phyloP scores from a whole-genome alignment of 1,139 yeast genomes.

The Sugiyamaella novakii region DNA sequence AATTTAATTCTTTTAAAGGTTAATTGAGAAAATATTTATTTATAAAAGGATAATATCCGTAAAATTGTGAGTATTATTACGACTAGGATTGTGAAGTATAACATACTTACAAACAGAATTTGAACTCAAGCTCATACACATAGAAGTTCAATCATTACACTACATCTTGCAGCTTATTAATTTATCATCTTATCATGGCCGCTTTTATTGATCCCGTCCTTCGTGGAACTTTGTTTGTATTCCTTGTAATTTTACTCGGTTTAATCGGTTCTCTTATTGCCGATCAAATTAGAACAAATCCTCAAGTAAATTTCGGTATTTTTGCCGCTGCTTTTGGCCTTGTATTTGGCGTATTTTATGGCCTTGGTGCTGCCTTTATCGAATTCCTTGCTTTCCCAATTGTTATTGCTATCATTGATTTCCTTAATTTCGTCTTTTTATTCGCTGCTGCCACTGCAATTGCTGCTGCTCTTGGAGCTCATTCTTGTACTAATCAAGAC shows the following conservation, averaged over 20 bases:
- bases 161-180: too few species aligned
- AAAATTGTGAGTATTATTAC: too few species aligned
- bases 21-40: too few species aligned
- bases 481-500: slow-evolving; percentile 72
- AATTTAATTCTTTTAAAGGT: too few species aligned
- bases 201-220: slow-evolving; percentile 75
- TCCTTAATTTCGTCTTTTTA: slow-evolving; percentile 85
- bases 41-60: too few species aligned
- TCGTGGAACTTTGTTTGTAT: slow-evolving; percentile 71
- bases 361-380: slow-evolving; percentile 73
- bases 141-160: too few species aligned
- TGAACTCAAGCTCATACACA: too few species aligned
- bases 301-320: slow-evolving; percentile 85
- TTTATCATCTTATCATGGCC: too few species aligned
- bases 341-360: slow-evolving; percentile 77
- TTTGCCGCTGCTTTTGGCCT: slow-evolving; percentile 87
- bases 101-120: too few species aligned
- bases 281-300: slow-evolving; percentile 55
- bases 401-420: slow-evolving; percentile 71
- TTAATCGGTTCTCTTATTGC: slow-evolving; percentile 84
- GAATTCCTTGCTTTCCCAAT: slow-evolving; percentile 87
- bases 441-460: slow-evolving; percentile 93
- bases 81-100: too few species aligned
- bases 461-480: slow-evolving; percentile 85
- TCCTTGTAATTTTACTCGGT: slow-evolving; percentile 78